phyloP scores from a whole-genome alignment of 371 early-diverging fungal species.

The Umbelopsis sp. region DNA sequence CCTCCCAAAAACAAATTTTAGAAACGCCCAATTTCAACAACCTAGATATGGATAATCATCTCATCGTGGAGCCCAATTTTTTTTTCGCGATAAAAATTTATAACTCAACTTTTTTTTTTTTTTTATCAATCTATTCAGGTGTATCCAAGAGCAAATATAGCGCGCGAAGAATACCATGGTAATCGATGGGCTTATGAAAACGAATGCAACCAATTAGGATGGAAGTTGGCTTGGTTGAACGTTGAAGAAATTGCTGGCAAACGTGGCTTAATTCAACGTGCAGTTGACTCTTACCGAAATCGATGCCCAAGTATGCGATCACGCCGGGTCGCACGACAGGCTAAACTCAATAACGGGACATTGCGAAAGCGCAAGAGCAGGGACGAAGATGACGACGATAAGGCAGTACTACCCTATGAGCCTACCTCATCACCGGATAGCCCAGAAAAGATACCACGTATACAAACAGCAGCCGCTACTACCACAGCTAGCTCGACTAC shows the following conservation, averaged over 20 bases:
- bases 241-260: conserved; percentile 80
- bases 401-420: conserved; percentile 3
- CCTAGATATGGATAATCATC: conserved; percentile 9
- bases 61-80: not conserved
- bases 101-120: no score
- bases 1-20: not conserved
- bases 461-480: conserved; percentile 1
- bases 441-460: conserved; percentile 14
- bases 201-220: conserved; percentile 87
- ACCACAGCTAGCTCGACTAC: not conserved
- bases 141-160: conserved; percentile 73
- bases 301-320: conserved; percentile 82
- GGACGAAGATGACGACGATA: conserved; percentile 40
- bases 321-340: conserved; percentile 81
- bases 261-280: conserved; percentile 92
- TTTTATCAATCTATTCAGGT: conserved; percentile 29
- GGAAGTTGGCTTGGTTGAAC: conserved; percentile 90
- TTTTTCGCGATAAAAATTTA: no score
- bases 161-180: conserved; percentile 73
- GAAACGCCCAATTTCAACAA: not conserved
- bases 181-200: conserved; percentile 95
- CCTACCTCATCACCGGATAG: conserved; percentile 18
- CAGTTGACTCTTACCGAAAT: conserved; percentile 94
- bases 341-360: conserved; percentile 66
- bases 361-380: conserved; percentile 51